Percentiles rank a stretch among this genome's conserved stretches.
These are phyloP conservation scores for Ceratocystis alfenasii DNA, from an alignment of 2,329 filamentous ascomycete genomes.

Conservation along the genomic window DNA sequence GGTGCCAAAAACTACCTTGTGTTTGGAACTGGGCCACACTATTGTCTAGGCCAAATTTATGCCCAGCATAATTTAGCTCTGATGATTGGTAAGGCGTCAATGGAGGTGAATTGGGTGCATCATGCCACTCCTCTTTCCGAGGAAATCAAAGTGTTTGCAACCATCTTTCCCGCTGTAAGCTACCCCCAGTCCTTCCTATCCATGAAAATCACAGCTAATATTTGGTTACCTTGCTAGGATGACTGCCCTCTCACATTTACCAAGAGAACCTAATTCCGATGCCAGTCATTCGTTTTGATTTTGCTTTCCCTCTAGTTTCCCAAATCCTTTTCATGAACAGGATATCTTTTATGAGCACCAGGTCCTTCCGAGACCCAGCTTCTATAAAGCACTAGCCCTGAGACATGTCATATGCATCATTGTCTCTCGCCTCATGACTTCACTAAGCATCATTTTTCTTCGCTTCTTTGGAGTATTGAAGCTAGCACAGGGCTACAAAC, in stretches of 20 bases:
- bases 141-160: conserved; percentile 96
- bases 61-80: conserved; percentile 79
- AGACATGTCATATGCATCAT: too few relatives aligned
- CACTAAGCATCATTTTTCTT: too few relatives aligned
- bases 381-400: too few relatives aligned
- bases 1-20: conserved; percentile 90
- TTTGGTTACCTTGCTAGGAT: conserved; percentile 42
- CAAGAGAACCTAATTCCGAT: conserved; percentile 26
- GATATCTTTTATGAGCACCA: background rate
- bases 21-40: conserved; percentile 90
- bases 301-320: background rate
- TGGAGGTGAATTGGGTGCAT: conserved; percentile 83
- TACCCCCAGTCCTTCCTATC: conserved; percentile 11
- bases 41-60: conserved; percentile 90
- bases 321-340: background rate
- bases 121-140: conserved; percentile 72
- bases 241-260: conserved; percentile 70
- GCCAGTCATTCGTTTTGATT: background rate
- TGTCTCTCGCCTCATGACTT: too few relatives aligned
- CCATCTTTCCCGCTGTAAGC: conserved; percentile 88
- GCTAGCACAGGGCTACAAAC: background rate
- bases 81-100: conserved; percentile 79
- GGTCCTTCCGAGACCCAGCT: too few relatives aligned
- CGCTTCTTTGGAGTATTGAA: too few relatives aligned
- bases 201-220: conserved; percentile 25